Evolutionary conservation across 2,329 filamentous ascomycete genomes (phyloP).

Genomic region (Botryotinia calthae): DNA sequence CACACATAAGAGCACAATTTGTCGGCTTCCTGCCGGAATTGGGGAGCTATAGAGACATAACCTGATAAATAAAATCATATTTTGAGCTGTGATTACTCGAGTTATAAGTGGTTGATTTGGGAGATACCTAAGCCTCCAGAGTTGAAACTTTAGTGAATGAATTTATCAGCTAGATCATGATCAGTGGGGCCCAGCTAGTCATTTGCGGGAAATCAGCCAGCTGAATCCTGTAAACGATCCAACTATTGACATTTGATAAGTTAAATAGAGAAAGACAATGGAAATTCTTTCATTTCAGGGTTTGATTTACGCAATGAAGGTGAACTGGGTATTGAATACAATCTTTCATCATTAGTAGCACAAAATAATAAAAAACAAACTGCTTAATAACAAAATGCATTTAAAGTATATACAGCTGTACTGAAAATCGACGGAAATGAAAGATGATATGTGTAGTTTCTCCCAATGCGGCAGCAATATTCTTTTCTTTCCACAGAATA

Average conservation of each 20-base stretch:
- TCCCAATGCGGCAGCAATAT: too few species aligned
- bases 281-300: too few species aligned
- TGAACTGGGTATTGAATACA: too few species aligned
- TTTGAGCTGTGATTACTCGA: fast-evolving
- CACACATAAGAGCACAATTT: neutral
- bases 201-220: neutral
- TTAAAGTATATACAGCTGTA: too few species aligned
- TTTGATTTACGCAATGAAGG: too few species aligned
- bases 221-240: neutral
- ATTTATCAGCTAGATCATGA: neutral
- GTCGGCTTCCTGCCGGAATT: neutral
- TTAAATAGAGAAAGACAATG: neutral
- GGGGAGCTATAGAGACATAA: neutral
- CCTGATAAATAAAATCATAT: fast-evolving
- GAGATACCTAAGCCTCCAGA: neutral
- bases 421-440: too few species aligned
- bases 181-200: neutral
- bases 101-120: neutral
- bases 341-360: too few species aligned
- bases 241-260: neutral
- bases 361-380: too few species aligned
- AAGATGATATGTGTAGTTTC: too few species aligned
- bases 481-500: too few species aligned
- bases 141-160: neutral
- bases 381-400: too few species aligned